Evolutionary conservation across 176 grass and related monocot species (phyloP), one percentile per base, ranked within the genome.

Genomic region (Urochloa ruziziensis): DNA sequence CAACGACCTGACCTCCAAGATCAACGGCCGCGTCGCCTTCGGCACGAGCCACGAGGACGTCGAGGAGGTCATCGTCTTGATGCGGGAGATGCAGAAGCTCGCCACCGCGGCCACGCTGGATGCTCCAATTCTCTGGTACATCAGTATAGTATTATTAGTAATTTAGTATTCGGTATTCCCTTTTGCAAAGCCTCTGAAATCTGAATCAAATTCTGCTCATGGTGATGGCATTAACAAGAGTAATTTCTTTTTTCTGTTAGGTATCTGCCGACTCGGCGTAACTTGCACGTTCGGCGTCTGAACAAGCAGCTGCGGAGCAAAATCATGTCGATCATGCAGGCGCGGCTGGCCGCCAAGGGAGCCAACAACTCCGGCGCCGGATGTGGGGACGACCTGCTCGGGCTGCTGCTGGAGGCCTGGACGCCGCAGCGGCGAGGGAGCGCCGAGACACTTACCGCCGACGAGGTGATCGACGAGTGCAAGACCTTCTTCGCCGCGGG

Each of bases 401-500:
- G 90, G 28, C 7, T 89, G 42, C 42, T 89, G 86, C 9, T 92
- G 4, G 74, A 75, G 44, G 59, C 74, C 2, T 68, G 27, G 46
- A 33, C 47, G 9, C 47, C 52, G n/a, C 14, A 77, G 64, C 9
- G 24, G 63, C 33, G 17, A 6, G 48, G 5, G 32, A 15, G 48
- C 6, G 53, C 15, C 7, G 77, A 78, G 37, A 69, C 16, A 1
- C 15, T 92, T 74, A 89, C 67, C 52, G 70, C 51, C 52, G 51
- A 92, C 14, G 90, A 92, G 74, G 85, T 89, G 17, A 74, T 92
- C n/a, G 79, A 82, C 16, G 83, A 92, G 62, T 86, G 83, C 79
- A 92, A 92, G 83, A 89, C 79, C 33, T 86, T 89, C 67, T 92
- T 83, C 27, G 71, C 58, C 16, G 83, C 90, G 1, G 90, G 90